Evolutionary conservation across 768 basidiomycete species (phyloP).

Genomic region (Amanita rimosa): DNA sequence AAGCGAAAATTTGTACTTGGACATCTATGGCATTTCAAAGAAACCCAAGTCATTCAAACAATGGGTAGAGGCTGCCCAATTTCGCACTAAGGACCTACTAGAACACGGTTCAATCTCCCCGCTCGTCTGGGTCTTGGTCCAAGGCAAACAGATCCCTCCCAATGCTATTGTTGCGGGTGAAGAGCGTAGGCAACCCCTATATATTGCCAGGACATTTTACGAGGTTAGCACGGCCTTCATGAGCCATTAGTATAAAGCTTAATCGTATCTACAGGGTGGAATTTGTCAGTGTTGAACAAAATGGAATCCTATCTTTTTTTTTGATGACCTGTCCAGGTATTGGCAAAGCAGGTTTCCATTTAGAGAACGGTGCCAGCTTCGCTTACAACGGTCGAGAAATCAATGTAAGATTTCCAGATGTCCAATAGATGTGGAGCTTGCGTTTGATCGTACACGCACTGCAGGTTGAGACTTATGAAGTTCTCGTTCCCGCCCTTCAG

Average conservation of each 20-base stretch:
- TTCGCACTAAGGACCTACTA: slow-evolving; percentile 9
- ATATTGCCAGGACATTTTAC: slow-evolving; percentile 14
- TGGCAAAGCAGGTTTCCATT: slow-evolving; percentile 13
- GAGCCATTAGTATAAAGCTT: neutral
- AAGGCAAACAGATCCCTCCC: slow-evolving; percentile 11
- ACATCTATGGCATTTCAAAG: slow-evolving; percentile 9
- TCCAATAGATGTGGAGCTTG: neutral
- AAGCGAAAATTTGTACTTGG: slow-evolving; percentile 4
- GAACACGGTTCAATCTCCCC: slow-evolving; percentile 11
- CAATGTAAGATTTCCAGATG: slow-evolving; percentile 6
- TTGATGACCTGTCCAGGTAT: slow-evolving; percentile 8
- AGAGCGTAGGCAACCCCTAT: slow-evolving; percentile 11
- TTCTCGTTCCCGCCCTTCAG: slow-evolving; percentile 12
- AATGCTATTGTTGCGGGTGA: slow-evolving; percentile 14
- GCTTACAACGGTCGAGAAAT: slow-evolving; percentile 14
- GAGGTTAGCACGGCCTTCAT: slow-evolving; percentile 6
- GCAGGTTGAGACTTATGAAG: slow-evolving; percentile 14
- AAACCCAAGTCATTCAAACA: slow-evolving; percentile 13
- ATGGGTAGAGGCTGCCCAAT: slow-evolving; percentile 12
- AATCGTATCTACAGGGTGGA: neutral
- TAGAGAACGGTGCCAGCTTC: slow-evolving; percentile 14
- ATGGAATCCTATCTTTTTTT: neutral
- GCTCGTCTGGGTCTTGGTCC: slow-evolving; percentile 14
- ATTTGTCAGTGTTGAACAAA: slow-evolving; percentile 2
- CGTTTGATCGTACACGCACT: neutral